Conservation (phyloP, 371 early-diverging fungal genomes). For the Mucor mucedo region DNA sequence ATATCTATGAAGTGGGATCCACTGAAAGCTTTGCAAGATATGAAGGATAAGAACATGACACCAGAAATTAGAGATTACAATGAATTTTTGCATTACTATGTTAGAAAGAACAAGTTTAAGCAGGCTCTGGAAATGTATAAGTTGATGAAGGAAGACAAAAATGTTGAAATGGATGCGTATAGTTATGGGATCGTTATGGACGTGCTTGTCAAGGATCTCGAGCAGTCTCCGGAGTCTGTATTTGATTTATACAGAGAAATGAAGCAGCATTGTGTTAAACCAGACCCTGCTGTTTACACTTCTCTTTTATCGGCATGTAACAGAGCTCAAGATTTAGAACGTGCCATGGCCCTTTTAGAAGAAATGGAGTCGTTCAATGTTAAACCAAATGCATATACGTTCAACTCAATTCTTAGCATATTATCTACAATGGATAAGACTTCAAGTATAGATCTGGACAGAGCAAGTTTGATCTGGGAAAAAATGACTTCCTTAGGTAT, state of each 20-base stretch:
- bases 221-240: conserved; percentile 23
- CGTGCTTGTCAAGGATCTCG: conserved; percentile 37
- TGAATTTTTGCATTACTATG: conserved; percentile 25
- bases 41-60: conserved; percentile 10
- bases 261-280: conserved; percentile 26
- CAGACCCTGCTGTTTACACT: conserved; percentile 42
- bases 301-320: conserved; percentile 36
- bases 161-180: conserved; percentile 30
- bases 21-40: conserved; percentile 27
- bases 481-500: conserved; percentile 33
- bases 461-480: conserved; percentile 26
- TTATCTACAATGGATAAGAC: conserved; percentile 13
- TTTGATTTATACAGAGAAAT: conserved; percentile 47
- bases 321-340: conserved; percentile 23
- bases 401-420: conserved; percentile 38
- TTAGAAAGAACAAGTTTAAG: conserved; percentile 35
- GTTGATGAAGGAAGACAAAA: conserved; percentile 27
- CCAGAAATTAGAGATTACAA: conserved; percentile 39
- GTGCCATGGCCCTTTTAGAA: conserved; percentile 32
- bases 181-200: conserved; percentile 50
- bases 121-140: conserved; percentile 42
- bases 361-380: conserved; percentile 38
- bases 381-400: conserved; percentile 41
- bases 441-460: conserved; percentile 11
- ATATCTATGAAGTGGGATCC: conserved; percentile 37